Percentiles rank a stretch among this genome's conserved stretches.
Conservation (phyloP, 2,329 filamentous ascomycete species). For the Colletotrichum endophyticum region DNA sequence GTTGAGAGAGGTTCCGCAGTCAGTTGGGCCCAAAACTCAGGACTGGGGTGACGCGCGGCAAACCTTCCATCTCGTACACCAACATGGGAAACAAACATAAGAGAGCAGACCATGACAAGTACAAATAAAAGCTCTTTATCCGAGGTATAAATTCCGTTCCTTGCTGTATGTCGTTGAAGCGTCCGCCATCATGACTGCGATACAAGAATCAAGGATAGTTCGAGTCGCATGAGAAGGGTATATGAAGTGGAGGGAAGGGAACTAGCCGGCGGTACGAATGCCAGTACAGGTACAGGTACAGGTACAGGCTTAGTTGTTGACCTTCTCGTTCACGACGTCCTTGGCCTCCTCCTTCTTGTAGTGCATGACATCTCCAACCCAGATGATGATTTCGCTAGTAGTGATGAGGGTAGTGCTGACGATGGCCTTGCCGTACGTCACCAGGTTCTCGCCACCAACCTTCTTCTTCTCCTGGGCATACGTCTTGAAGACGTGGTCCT, state of each 20-base stretch:
- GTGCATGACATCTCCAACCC: conserved; percentile 63
- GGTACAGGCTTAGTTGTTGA: conserved; percentile 40
- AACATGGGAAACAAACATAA: conserved; percentile 1
- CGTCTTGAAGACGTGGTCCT: conserved; percentile 63
- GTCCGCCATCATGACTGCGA: conserved; percentile 11
- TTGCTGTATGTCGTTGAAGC: conserved; percentile 20
- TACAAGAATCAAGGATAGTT: not conserved
- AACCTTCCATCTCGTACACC: conserved; percentile 2
- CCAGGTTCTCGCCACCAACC: conserved; percentile 64
- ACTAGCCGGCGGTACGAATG: not conserved
- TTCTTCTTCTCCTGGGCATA: conserved; percentile 68
- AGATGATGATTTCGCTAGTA: conserved; percentile 67
- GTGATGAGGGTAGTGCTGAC: conserved; percentile 72
- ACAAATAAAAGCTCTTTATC: conserved; percentile 1
- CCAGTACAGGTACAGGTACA: not conserved
- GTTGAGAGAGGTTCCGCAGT: not conserved
- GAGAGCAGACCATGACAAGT: not conserved
- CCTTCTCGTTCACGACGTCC: conserved; percentile 57
- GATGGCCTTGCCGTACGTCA: conserved; percentile 73
- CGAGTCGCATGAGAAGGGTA: conserved; percentile 5
- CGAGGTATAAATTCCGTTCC: conserved; percentile 19
- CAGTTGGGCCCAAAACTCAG: not conserved
- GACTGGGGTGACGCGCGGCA: not conserved
- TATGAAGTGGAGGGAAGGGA: not conserved
- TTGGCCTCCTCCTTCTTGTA: conserved; percentile 68